Evolutionary conservation across 805 yeast genomes (phyloP).

Genomic region (Lipomyces yamanashiensis): DNA sequence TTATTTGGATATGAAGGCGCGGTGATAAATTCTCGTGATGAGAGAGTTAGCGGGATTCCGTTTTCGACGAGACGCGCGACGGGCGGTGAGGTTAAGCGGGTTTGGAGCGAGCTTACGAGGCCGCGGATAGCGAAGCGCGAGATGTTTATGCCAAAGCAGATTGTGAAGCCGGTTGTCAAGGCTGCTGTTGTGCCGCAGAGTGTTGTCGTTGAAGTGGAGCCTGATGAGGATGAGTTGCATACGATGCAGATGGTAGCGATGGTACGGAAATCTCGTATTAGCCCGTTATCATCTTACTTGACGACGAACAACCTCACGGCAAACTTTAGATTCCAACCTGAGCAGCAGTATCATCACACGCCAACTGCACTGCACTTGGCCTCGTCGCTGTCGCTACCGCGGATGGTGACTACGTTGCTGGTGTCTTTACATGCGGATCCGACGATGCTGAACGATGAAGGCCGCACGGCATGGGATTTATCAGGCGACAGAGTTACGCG

Average conservation of each 20-base stretch:
- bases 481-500: conserved; percentile 50
- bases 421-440: conserved; percentile 75
- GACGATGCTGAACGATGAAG: conserved; percentile 54
- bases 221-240: conserved; percentile 51
- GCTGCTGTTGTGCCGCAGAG: conserved; percentile 19
- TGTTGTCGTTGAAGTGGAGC: conserved; percentile 40
- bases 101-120: conserved; percentile 80
- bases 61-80: conserved; percentile 92
- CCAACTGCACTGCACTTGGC: conserved; percentile 86
- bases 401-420: conserved; percentile 64
- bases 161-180: not conserved
- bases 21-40: conserved; percentile 60
- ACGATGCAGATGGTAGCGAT: conserved; percentile 63
- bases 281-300: conserved; percentile 67
- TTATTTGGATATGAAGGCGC: conserved; percentile 67
- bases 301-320: conserved; percentile 60
- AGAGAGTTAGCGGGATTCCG: conserved; percentile 73
- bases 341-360: conserved; percentile 53
- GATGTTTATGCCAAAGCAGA: conserved; percentile 47
- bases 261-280: conserved; percentile 76
- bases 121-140: conserved; percentile 58
- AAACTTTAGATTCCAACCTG: conserved; percentile 63
- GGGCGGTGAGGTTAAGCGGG: conserved; percentile 72
- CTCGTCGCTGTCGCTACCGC: conserved; percentile 65
- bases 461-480: conserved; percentile 73